Base-by-base conservation (phyloP, 2,329 filamentous ascomycete genomes). In the Ceratocystis destructans region DNA sequence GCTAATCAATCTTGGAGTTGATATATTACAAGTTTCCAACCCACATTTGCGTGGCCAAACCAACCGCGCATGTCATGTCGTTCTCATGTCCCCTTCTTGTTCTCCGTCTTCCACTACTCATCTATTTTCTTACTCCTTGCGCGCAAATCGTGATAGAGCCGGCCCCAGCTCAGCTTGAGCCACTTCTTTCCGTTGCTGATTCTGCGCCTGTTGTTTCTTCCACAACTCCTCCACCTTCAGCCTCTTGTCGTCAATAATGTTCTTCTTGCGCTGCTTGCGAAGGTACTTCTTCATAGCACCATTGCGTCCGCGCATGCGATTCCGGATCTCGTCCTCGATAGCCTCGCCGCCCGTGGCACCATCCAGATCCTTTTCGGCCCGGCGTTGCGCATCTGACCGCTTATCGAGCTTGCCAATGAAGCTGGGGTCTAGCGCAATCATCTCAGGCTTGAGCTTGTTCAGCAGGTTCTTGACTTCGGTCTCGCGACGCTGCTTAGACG, bases 241-340 rank as follows among this genome's bases (percentile, higher is more conserved):
- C 73, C 89, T 87, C 82, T 93, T 92, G 81, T 96, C 94, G 79
- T 99, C 94, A 74, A 99, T 91, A 67, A 99, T 84, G 75, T 97
- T 97, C 81, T 88, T 90, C 73, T 87, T 87, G 59, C 90, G 86
- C 78, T 94, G 92, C 84, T 97, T 97, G 70, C 94, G 81, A 73
- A 97, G 76, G 74, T 95, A 92, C 75, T 92, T 91, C 73, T 90
- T 86, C 70, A 97, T 77, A 67, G 89, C 89, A 71, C 88, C 91
- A 73, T 96, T 99, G 81, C 92, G 90, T 65, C 94, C 94, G 67
- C 93, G 81, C 20, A 89, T 90, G 66, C 87, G 83, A 74, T 96
- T 94, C 76, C 83, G 80, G 64, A 87, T 82, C 73, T 87, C 82
- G 68, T 83, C 83, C 68, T 80, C 81, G 12, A 84, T 73, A 6